Evolutionary conservation across 1,139 yeast species (phyloP), one percentile per base, ranked within the genome.

Genomic region (Nakaseomyces uthaithaninus): DNA sequence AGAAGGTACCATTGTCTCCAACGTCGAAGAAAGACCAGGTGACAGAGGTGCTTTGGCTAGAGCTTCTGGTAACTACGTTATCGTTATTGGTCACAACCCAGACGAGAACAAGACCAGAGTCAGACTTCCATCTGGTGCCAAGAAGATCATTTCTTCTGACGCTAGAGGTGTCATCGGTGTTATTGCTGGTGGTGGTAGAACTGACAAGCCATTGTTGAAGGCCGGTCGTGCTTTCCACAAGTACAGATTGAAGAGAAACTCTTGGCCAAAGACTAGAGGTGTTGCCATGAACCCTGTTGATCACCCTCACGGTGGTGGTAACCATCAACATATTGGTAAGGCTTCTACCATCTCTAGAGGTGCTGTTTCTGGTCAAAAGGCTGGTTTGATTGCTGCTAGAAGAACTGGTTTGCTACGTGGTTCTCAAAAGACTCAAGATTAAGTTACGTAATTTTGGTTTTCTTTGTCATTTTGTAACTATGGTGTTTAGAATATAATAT

Each of bases 301-400:
- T 72, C 97, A 89, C 79, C 97, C 97, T 71, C 97, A 89, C 74
- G 98, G 98, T 84, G 98, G 98, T 89, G 98, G 98, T 91, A 91
- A 91, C 96, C 98, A 91, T 77, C 98, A 91, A 80, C 98, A 91
- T 74, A 91, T 91, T 80, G 97, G 98, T 89, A 91, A 91, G 83
- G 98, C 98, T 69, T 91, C 98, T 66, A 91, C 98, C 68, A 91
- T 91, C 67, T 82, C 95, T 63, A 87, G 98, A 84, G 95, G 95
- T 73, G 97, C 98, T 64, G 98, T 91, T 71, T 77, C 98, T 66
- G 98, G 98, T 87, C 98, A 91, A 80, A 91, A 91, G 94, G 95
- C 94, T 71, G 98, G 98, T 91, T 89, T 91, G 70, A 93, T 93
- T 71, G 98, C 99, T 67, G 98, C 99, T 71, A 89, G 99, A 86